Evolutionary conservation across 345 rosid species (phyloP).

Genomic region (Eucalyptus tenuipes): DNA sequence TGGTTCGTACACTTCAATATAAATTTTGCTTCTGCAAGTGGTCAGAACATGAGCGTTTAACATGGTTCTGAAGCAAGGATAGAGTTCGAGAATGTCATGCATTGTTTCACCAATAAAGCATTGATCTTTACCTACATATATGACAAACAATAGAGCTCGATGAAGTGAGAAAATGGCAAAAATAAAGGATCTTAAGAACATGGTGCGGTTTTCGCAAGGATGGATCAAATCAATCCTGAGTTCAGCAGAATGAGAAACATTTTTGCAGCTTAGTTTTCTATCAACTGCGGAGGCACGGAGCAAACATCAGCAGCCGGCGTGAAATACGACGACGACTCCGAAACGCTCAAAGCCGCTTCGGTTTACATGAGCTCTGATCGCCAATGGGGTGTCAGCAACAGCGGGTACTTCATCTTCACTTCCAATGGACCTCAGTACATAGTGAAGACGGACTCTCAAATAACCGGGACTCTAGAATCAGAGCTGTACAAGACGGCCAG

Average conservation of each 20-base stretch:
- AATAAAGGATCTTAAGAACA: neutral
- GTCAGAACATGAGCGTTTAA: neutral
- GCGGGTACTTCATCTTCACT: slow-evolving; percentile 31
- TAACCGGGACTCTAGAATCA: slow-evolving; percentile 28
- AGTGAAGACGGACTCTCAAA: slow-evolving; percentile 30
- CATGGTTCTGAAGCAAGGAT: neutral
- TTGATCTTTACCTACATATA: neutral
- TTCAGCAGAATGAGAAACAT: neutral
- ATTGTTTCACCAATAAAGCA: neutral
- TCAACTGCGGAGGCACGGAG: slow-evolving; percentile 42
- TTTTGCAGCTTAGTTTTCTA: slow-evolving; percentile 36
- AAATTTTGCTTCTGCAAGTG: neutral
- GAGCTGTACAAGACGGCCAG: slow-evolving; percentile 45
- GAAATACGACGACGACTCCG: slow-evolving; percentile 27
- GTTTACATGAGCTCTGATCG: slow-evolving; percentile 13
- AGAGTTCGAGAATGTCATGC: neutral
- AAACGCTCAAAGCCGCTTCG: slow-evolving; percentile 25
- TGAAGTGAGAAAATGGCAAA: neutral
- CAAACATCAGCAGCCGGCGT: slow-evolving; percentile 27
- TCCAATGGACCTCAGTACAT: slow-evolving; percentile 18
- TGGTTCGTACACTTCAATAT: neutral
- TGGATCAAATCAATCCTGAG: neutral
- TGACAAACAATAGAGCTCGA: neutral
- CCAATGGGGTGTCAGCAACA: slow-evolving; percentile 38
- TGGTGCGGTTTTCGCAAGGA: neutral